Evolutionary conservation across 1,284 basidiomycete species (phyloP).

Genomic region (Leccinum laetum): DNA sequence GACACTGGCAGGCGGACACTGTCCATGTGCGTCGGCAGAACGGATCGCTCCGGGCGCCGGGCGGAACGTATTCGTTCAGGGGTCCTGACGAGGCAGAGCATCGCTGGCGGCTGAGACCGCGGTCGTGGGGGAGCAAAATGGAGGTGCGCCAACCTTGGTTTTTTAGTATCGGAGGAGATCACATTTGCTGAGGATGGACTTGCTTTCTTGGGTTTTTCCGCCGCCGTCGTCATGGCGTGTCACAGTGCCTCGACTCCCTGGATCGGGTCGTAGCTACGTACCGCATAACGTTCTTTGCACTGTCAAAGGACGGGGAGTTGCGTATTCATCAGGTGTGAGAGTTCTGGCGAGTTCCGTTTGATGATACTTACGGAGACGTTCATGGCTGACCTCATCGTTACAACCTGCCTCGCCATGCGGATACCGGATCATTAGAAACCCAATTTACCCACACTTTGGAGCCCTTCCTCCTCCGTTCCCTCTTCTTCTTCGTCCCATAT

Average conservation of each 20-base stretch:
- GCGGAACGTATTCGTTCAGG: slow-evolving; percentile 20
- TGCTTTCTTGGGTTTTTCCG: not conserved
- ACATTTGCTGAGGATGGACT: not conserved
- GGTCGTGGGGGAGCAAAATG: slow-evolving; percentile 15
- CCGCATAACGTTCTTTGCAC: slow-evolving; percentile 30
- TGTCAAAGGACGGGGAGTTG: slow-evolving; percentile 34
- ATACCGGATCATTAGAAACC: slow-evolving; percentile 26
- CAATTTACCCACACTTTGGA: not conserved
- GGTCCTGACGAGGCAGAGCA: slow-evolving; percentile 26
- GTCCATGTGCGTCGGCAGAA: slow-evolving; percentile 17
- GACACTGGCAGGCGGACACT: not conserved
- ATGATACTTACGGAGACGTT: slow-evolving; percentile 6
- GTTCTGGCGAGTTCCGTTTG: not conserved
- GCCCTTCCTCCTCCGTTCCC: not conserved
- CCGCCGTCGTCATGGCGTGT: not conserved
- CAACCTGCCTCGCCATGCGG: slow-evolving; percentile 33
- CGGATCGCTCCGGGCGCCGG: not conserved
- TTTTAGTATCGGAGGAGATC: no score
- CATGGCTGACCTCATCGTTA: slow-evolving; percentile 32
- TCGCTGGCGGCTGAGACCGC: slow-evolving; percentile 22
- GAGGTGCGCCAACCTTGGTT: slow-evolving; percentile 17
- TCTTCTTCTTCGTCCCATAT: not conserved
- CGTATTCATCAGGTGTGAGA: slow-evolving; percentile 29
- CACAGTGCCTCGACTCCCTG: slow-evolving; percentile 26
- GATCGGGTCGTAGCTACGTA: slow-evolving; percentile 31